Percentiles rank a stretch among this genome's conserved stretches.
Conservation (phyloP, 78 protist genomes). For the Pigoraptor vietnamica region DNA sequence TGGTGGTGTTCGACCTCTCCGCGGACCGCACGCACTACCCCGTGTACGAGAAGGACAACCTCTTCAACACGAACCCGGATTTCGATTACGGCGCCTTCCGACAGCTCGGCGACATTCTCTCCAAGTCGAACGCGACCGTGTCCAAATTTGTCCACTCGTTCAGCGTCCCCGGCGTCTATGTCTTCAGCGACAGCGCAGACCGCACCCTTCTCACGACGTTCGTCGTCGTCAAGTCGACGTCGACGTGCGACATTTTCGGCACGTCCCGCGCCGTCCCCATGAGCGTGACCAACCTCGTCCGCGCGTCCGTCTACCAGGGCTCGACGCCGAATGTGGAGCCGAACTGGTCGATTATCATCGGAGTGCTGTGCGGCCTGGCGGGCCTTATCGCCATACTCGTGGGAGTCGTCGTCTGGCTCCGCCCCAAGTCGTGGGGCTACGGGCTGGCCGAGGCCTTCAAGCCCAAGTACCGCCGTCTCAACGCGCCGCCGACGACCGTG, state of each 20-base stretch:
- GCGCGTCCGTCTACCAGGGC: neutral
- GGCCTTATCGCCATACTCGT: neutral
- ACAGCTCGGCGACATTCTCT: neutral
- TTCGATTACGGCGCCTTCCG: constrained; percentile 67
- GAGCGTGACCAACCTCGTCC: neutral
- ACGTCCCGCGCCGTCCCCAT: neutral
- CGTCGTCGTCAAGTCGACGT: constrained; percentile 16
- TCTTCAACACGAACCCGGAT: constrained; percentile 50
- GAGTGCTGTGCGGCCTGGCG: neutral
- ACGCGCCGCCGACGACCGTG: neutral
- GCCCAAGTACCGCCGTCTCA: neutral
- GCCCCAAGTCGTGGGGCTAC: neutral
- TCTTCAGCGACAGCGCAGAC: constrained; percentile 31
- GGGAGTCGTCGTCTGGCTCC: constrained; percentile 3
- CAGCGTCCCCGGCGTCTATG: constrained; percentile 37
- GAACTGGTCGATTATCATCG: constrained; percentile 31
- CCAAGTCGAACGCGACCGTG: neutral
- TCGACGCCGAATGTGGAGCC: constrained; percentile 16
- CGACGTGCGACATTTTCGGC: constrained; percentile 12
- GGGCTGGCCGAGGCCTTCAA: neutral
- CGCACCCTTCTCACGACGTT: neutral
- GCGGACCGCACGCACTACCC: constrained; percentile 34
- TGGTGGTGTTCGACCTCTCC: constrained; percentile 21
- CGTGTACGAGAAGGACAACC: constrained; percentile 44
- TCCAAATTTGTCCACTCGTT: constrained; percentile 36